Evolutionary conservation across 495 filamentous ascomycete species (phyloP), one percentile per base, ranked within the genome.

Genomic region (Lichenothelia convexa): DNA sequence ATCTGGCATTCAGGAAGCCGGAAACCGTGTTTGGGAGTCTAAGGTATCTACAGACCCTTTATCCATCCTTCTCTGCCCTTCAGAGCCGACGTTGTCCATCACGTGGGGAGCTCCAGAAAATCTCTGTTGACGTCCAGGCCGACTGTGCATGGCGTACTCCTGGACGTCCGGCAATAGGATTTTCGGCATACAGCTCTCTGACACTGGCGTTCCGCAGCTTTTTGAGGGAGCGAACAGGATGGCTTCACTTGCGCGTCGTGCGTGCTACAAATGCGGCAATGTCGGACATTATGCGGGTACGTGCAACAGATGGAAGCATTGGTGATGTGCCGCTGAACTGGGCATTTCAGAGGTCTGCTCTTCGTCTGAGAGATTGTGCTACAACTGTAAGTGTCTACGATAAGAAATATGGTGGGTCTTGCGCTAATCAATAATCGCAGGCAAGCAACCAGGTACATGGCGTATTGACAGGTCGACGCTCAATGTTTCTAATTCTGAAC

Each of bases 221-320:
- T 12, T 19, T 18, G 35, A 35, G 39, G 40, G 34, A 37, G 35
- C 32, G 18, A 38, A 34, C 35, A 57, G 37, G 32, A 89, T 84
- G 75, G 87, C 86, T 64, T 92, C 91, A 48, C 71, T 94, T 54
- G 87, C 85, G 56, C 83, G 89, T 59, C 81, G 91, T 60, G 91
- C 87, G 44, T 99, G 91, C 74, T 99, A 94, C 71, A 99, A 99
- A 67, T 99, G 91, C 68, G 91, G 91, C 62, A 93, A 93, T 54
- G 85, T 99, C 56, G 89, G 89, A 59, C 89, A 99, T 65, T 94
- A 91, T 57, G 89, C 89, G 48, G 72, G 72, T 77, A 58, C 59
- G 70, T 63, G 20, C 20, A 23, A 37, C 37, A 27, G 4, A 18
- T 40, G 24, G 16, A 12, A 17, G 26, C 20, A 41, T 34, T 11